These are phyloP conservation scores for Pleurozium schreberi DNA, from an alignment of 225 moss, liverwort and hornwort species.

Conservation along the genomic window DNA sequence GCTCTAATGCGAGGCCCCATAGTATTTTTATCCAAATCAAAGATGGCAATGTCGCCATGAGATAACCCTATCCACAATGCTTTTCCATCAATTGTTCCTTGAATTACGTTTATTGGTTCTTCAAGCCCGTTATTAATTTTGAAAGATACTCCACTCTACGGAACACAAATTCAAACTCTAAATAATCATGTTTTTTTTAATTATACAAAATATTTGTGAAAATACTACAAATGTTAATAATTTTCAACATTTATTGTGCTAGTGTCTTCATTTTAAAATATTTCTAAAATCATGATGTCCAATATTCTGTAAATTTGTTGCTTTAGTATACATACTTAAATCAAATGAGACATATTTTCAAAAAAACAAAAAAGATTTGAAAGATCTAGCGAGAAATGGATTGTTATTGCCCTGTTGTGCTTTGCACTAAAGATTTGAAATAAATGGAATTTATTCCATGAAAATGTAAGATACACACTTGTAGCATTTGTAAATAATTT, in stretches of 20 bases:
- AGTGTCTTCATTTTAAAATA: not conserved
- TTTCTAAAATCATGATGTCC: not conserved
- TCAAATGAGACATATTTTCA: not conserved
- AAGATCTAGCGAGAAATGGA: not conserved
- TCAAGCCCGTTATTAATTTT: not conserved
- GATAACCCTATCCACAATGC: slow-evolving; percentile 8
- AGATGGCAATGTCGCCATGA: not conserved
- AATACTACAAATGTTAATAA: not conserved
- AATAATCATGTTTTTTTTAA: no score
- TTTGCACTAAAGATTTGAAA: not conserved
- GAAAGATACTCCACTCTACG: not conserved
- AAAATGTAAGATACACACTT: not conserved
- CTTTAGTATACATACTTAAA: no score
- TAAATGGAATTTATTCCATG: not conserved
- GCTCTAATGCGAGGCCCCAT: not conserved
- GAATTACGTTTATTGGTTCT: slow-evolving; percentile 2
- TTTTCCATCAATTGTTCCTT: not conserved
- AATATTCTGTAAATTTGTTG: not conserved
- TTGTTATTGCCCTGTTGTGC: accelerated
- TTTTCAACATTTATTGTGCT: not conserved
- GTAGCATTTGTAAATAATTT: not conserved
- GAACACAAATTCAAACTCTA: not conserved
- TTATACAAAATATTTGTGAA: not conserved
- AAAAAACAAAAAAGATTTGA: not conserved
- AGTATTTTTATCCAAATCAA: not conserved